Conservation (phyloP, 1,284 basidiomycete species). For the Ustilago tritici region DNA sequence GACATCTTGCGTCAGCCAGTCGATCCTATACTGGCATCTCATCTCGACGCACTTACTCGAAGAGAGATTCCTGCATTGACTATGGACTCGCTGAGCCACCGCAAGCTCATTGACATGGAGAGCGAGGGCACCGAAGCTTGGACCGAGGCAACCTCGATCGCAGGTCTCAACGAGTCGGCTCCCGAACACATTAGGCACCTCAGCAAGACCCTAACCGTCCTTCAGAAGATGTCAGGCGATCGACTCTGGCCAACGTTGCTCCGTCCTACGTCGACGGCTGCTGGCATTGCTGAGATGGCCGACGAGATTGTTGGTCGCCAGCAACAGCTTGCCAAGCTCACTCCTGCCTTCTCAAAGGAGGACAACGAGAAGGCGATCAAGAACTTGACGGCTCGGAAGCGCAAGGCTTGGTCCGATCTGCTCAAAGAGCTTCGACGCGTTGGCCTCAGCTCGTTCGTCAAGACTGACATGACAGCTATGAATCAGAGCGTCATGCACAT, state of each 20-base stretch:
- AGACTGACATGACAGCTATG: conserved; percentile 77
- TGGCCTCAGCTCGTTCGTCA: conserved; percentile 74
- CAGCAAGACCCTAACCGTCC: conserved; percentile 46
- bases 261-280: conserved; percentile 10
- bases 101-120: conserved; percentile 5
- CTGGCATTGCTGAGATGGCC: conserved; percentile 76
- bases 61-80: conserved; percentile 48
- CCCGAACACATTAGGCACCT: conserved; percentile 51
- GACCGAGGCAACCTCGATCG: conserved; percentile 20
- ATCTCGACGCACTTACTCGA: conserved; percentile 42
- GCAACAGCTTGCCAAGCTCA: conserved; percentile 73
- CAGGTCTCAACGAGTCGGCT: conserved; percentile 21
- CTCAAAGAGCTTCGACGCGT: conserved; percentile 86
- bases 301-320: conserved; percentile 81
- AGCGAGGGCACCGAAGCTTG: conserved; percentile 29
- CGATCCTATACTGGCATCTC: conserved; percentile 64
- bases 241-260: conserved; percentile 48
- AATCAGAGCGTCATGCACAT: conserved; percentile 79
- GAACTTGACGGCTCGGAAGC: conserved; percentile 81
- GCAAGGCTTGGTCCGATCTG: conserved; percentile 90
- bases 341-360: conserved; percentile 59
- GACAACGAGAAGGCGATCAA: conserved; percentile 79
- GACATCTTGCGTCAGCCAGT: conserved; percentile 83
- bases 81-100: conserved; percentile 17
- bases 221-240: conserved; percentile 40